Evolutionary conservation across 2,329 filamentous ascomycete genomes (phyloP).

Genomic region (Fusarium liriodendri): DNA sequence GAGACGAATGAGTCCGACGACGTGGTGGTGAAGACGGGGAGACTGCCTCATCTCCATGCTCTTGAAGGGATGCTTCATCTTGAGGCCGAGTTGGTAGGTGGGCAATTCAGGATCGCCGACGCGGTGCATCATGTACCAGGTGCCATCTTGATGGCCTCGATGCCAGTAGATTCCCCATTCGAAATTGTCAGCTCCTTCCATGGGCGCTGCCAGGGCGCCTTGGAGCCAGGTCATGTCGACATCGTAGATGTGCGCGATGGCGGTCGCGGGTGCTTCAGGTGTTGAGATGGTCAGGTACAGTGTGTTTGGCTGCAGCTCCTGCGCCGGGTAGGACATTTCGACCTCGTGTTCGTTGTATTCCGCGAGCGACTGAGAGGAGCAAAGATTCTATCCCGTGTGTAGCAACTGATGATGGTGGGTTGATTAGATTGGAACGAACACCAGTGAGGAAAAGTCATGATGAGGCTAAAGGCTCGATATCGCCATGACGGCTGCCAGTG

Average conservation of each 20-base stretch:
- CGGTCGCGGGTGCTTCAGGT: constrained; percentile 15
- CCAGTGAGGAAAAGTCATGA: neutral
- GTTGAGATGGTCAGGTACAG: constrained; percentile 43
- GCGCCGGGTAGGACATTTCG: constrained; percentile 32
- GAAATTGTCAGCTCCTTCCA: constrained; percentile 45
- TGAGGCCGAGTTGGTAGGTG: constrained; percentile 15
- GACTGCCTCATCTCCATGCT: constrained; percentile 37
- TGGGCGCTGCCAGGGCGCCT: constrained; percentile 14
- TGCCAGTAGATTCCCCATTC: constrained; percentile 53
- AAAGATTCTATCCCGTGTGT: neutral
- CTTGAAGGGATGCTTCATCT: constrained; percentile 29
- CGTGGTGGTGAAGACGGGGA: constrained; percentile 42
- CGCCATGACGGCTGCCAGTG: neutral
- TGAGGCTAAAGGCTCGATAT: neutral
- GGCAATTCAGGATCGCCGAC: neutral
- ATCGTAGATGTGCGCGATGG: constrained; percentile 21
- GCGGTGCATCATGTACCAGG: constrained; percentile 41
- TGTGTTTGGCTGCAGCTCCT: constrained; percentile 35
- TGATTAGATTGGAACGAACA: neutral
- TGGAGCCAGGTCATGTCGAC: constrained; percentile 14
- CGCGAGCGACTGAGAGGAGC: neutral
- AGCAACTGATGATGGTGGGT: neutral
- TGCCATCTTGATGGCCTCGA: constrained; percentile 39
- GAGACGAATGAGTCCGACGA: constrained; percentile 48
- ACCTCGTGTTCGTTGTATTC: neutral